Percentiles rank a stretch among this genome's conserved stretches.
phyloP scores from a whole-genome alignment of 495 filamentous ascomycete species.

The Aspergillus hancockii region DNA sequence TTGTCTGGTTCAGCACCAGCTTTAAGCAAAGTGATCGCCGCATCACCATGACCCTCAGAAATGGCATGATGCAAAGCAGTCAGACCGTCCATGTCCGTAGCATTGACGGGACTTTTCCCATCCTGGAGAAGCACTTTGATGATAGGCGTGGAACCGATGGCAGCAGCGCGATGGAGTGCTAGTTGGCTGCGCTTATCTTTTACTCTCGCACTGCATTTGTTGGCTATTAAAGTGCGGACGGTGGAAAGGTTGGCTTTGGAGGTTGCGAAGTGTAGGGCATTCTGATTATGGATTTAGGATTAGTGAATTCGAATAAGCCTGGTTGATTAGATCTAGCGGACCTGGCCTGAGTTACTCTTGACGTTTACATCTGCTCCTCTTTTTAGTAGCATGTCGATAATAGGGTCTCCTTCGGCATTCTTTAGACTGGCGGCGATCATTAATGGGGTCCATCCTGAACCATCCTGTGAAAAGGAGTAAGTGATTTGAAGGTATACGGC shows the following conservation, averaged over 20 bases:
- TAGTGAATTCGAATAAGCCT: background rate
- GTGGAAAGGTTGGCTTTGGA: conserved; percentile 85
- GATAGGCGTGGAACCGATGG: conserved; percentile 84
- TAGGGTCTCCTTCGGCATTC: conserved; percentile 55
- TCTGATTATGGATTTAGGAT: conserved; percentile 37
- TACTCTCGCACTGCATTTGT: conserved; percentile 77
- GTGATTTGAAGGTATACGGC: background rate
- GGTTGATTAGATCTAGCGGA: conserved; percentile 18
- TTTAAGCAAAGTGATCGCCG: conserved; percentile 78
- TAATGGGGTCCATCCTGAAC: conserved; percentile 87
- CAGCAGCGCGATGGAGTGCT: conserved; percentile 86
- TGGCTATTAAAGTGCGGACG: conserved; percentile 72
- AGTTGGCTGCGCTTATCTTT: conserved; percentile 86
- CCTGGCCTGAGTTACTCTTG: conserved; percentile 70
- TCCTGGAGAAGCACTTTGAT: conserved; percentile 76
- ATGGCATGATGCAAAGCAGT: conserved; percentile 94
- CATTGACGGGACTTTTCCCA: conserved; percentile 76
- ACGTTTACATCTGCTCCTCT: conserved; percentile 80
- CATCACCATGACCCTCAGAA: conserved; percentile 90
- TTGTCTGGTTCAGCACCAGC: conserved; percentile 82
- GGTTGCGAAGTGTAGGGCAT: conserved; percentile 86
- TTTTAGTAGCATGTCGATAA: conserved; percentile 71
- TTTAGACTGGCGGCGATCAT: conserved; percentile 88
- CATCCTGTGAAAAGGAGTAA: conserved; percentile 60
- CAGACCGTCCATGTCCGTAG: conserved; percentile 78